Percentiles rank a stretch among this genome's conserved stretches.
These are phyloP conservation scores for Borealophlyctis nickersoniae DNA, from an alignment of 192 early-diverging fungal species.

Conservation along the genomic window DNA sequence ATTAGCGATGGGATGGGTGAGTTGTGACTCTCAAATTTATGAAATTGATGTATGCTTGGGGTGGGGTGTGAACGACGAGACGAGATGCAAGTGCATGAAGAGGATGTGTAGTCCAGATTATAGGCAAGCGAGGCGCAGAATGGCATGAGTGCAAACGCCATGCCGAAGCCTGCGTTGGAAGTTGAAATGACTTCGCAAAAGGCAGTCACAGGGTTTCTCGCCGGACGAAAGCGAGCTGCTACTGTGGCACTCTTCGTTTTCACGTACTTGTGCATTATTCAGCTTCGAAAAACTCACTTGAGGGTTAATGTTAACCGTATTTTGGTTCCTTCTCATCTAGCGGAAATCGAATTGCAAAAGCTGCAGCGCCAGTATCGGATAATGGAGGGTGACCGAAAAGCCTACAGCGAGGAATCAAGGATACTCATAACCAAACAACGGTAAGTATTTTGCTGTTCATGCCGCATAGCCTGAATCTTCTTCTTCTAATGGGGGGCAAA, in stretches of 20 bases:
- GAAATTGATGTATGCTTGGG: not conserved
- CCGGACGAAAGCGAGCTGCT: too few species aligned
- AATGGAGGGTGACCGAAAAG: constrained; percentile 60
- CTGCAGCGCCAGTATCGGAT: constrained; percentile 55
- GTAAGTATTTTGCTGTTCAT: too few species aligned
- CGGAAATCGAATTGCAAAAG: constrained; percentile 55
- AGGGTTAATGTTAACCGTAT: not conserved
- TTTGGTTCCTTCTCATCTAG: constrained; percentile 19
- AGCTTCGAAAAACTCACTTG: not conserved
- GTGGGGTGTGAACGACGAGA: not conserved
- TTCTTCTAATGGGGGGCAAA: not conserved
- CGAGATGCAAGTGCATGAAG: too few species aligned
- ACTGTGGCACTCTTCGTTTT: too few species aligned
- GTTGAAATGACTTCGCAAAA: too few species aligned
- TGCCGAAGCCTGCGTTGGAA: too few species aligned
- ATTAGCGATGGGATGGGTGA: constrained; percentile 53
- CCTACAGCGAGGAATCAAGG: constrained; percentile 56
- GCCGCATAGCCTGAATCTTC: too few species aligned
- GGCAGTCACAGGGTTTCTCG: too few species aligned
- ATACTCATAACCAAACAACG: constrained; percentile 53
- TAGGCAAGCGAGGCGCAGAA: too few species aligned
- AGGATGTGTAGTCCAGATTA: too few species aligned
- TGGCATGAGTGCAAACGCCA: too few species aligned
- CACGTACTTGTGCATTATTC: not conserved
- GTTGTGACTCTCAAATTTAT: not conserved